Evolutionary conservation across 2,329 filamentous ascomycete species (phyloP).

Genomic region (Cordyceps fumosorosea): DNA sequence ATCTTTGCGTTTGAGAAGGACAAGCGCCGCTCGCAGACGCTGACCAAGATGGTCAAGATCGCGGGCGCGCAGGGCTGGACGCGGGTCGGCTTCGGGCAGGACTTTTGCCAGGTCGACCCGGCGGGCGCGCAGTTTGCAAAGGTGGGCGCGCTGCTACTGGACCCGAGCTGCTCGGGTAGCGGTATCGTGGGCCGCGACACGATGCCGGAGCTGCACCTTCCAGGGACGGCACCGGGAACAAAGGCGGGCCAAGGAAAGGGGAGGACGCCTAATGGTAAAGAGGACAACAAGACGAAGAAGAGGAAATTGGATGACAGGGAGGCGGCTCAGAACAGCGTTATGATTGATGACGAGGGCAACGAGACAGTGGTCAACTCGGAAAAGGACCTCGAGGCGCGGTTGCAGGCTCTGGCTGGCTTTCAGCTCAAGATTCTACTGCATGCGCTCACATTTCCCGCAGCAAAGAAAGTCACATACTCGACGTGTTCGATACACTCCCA

Average conservation of each 20-base stretch:
- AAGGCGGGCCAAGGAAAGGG: conserved; percentile 15
- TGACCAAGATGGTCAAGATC: conserved; percentile 76
- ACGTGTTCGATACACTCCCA: conserved; percentile 84
- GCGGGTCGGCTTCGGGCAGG: conserved; percentile 63
- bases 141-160: conserved; percentile 79
- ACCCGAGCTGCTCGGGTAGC: conserved; percentile 92
- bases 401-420: conserved; percentile 70
- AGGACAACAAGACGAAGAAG: conserved; percentile 26
- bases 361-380: conserved; percentile 45
- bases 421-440: conserved; percentile 78
- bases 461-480: conserved; percentile 76
- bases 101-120: conserved; percentile 76
- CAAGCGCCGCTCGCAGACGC: conserved; percentile 59
- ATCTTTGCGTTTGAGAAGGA: conserved; percentile 82
- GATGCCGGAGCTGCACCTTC: conserved; percentile 60
- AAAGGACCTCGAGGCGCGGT: conserved; percentile 53
- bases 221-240: conserved; percentile 21
- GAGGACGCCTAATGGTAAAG: conserved; percentile 5
- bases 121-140: conserved; percentile 50
- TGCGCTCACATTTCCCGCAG: conserved; percentile 73
- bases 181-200: conserved; percentile 89
- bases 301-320: conserved; percentile 37
- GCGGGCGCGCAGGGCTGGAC: conserved; percentile 66
- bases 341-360: conserved; percentile 54
- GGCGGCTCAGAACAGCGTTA: conserved; percentile 25